Conservation (phyloP, 129 eudicot species). For the Pseudognaphalium luteoalbum region DNA sequence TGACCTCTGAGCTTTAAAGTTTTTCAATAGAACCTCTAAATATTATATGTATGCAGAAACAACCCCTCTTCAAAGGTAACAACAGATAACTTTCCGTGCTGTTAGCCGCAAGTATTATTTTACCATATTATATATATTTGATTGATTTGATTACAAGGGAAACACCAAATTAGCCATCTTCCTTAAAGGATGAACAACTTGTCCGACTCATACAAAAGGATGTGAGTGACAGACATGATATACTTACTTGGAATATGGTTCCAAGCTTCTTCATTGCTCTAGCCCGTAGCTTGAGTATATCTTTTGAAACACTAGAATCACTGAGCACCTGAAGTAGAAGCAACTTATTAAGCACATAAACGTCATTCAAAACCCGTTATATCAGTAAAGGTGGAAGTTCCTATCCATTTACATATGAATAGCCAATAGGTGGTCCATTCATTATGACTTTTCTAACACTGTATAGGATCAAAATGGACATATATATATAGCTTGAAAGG, state of each 20-base stretch:
- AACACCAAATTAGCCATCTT: not conserved
- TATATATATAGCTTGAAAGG: not conserved
- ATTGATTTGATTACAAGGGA: not conserved
- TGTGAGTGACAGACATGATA: not conserved
- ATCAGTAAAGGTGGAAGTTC: not conserved
- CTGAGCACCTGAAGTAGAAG: slow-evolving; percentile 52
- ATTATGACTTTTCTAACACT: not conserved
- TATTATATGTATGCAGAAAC: too few species aligned
- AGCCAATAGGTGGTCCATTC: not conserved
- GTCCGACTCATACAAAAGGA: not conserved
- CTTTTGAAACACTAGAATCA: slow-evolving; percentile 63
- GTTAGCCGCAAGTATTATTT: too few species aligned
- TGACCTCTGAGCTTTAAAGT: not conserved
- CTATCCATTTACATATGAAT: not conserved
- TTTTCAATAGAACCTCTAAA: too few species aligned
- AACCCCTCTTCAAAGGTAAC: too few species aligned
- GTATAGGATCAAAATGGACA: not conserved
- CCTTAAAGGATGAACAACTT: not conserved
- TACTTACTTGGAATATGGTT: slow-evolving; percentile 68
- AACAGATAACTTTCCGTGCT: too few species aligned
- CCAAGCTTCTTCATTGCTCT: slow-evolving; percentile 76
- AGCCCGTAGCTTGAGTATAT: slow-evolving; percentile 54
- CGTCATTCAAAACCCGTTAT: not conserved
- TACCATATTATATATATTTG: too few species aligned
- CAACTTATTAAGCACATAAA: not conserved